Conservation (phyloP, 345 rosid genomes). For the Limnanthes douglasii region DNA sequence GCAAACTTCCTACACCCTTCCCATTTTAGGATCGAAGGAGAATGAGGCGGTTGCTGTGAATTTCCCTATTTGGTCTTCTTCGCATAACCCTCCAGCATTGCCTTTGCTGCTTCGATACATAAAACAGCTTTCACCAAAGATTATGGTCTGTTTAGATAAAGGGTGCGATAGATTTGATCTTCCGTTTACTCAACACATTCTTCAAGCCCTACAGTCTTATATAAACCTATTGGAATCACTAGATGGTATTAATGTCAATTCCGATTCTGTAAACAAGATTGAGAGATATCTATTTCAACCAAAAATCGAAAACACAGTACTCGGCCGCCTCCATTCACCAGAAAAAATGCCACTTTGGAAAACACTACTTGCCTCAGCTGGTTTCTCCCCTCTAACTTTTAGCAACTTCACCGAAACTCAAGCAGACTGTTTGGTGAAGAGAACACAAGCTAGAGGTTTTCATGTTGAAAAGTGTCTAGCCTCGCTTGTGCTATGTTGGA, state of each 20-base stretch:
- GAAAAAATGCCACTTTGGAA: slow-evolving; percentile 37
- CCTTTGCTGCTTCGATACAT: slow-evolving; percentile 28
- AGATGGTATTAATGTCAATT: slow-evolving; percentile 25
- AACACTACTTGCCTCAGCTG: slow-evolving; percentile 26
- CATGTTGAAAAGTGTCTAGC: slow-evolving; percentile 38
- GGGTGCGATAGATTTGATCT: slow-evolving; percentile 33
- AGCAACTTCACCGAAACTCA: slow-evolving; percentile 40
- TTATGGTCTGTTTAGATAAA: slow-evolving; percentile 31
- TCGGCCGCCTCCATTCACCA: slow-evolving; percentile 16
- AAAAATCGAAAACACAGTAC: slow-evolving; percentile 24
- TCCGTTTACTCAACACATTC: slow-evolving; percentile 28
- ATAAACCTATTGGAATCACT: slow-evolving; percentile 26
- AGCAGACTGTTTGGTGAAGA: slow-evolving; percentile 34
- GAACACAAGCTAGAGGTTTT: slow-evolving; percentile 35
- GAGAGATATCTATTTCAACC: slow-evolving; percentile 42
- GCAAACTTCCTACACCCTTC: slow-evolving; percentile 17
- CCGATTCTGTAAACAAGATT: slow-evolving; percentile 32
- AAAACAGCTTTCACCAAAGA: slow-evolving; percentile 36
- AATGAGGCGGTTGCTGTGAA: slow-evolving; percentile 36
- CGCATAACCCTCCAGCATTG: slow-evolving; percentile 21
- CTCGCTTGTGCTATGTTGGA: slow-evolving; percentile 38
- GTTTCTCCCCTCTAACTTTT: slow-evolving; percentile 23
- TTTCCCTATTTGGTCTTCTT: slow-evolving; percentile 29
- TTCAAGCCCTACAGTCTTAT: slow-evolving; percentile 29
- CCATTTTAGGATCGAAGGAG: slow-evolving; percentile 20